Conservation (phyloP, 176 grass and related monocot genomes). For the Zizania latifolia region DNA sequence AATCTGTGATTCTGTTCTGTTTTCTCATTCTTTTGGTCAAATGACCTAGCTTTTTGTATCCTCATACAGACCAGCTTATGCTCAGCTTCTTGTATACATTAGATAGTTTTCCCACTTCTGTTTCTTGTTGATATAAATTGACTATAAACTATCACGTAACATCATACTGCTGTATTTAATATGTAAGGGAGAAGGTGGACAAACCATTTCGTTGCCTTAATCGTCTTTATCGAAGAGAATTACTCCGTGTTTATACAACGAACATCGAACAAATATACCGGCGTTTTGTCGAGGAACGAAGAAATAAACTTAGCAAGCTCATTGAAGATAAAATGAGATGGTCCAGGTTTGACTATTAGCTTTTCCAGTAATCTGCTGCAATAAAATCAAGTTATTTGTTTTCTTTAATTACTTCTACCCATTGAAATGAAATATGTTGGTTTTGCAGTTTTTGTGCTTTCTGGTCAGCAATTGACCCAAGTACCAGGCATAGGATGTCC, state of each 20-base stretch:
- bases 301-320: slow-evolving; percentile 74
- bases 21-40: slow-evolving; percentile 10
- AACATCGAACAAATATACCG: slow-evolving; percentile 89
- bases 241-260: slow-evolving; percentile 82
- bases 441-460: slow-evolving; percentile 74
- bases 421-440: slow-evolving; percentile 19
- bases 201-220: slow-evolving; percentile 90
- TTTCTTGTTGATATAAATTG: slow-evolving; percentile 8
- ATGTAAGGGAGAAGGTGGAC: slow-evolving; percentile 78
- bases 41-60: background rate
- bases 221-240: slow-evolving; percentile 81
- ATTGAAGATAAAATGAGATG: slow-evolving; percentile 88
- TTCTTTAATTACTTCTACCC: background rate
- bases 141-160: slow-evolving; percentile 27
- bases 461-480: slow-evolving; percentile 66
- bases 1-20: background rate
- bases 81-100: slow-evolving; percentile 7
- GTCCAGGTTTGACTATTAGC: slow-evolving; percentile 54
- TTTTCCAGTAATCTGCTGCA: slow-evolving; percentile 2
- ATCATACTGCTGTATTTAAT: slow-evolving; percentile 29
- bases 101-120: background rate
- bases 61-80: background rate
- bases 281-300: slow-evolving; percentile 83
- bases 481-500: slow-evolving; percentile 53
- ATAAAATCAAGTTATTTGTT: background rate